Evolutionary conservation across 2,329 filamentous ascomycete species (phyloP).

Genomic region (Aspergillus tubingensis): DNA sequence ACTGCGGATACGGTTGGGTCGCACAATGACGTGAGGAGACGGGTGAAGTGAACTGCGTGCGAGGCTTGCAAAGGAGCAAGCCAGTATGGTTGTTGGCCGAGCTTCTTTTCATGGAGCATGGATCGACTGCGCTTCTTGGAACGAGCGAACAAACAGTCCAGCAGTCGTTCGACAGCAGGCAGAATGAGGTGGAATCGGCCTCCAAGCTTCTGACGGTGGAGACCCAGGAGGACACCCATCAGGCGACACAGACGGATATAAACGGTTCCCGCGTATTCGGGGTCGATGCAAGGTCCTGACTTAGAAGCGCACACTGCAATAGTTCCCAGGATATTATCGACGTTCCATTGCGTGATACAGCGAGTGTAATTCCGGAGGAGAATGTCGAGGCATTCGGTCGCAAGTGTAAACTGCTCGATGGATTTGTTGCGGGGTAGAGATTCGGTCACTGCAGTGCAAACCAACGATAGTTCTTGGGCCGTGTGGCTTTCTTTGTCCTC

Average conservation of each 20-base stretch:
- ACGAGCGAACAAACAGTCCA: slow-evolving; percentile 58
- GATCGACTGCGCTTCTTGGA: slow-evolving; percentile 39
- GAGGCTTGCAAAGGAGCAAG: slow-evolving; percentile 39
- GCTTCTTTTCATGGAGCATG: slow-evolving; percentile 27
- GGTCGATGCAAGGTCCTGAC: slow-evolving; percentile 34
- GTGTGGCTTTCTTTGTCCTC: slow-evolving; percentile 42
- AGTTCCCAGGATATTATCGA: slow-evolving; percentile 45
- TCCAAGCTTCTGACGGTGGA: slow-evolving; percentile 60
- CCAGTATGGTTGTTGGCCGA: slow-evolving; percentile 33
- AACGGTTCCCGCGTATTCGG: slow-evolving; percentile 43
- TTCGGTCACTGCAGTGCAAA: slow-evolving; percentile 38
- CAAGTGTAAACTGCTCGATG: slow-evolving; percentile 44
- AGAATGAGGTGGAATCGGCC: slow-evolving; percentile 63
- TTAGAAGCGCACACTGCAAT: slow-evolving; percentile 41
- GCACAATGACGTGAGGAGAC: slow-evolving; percentile 61
- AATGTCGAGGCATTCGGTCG: slow-evolving; percentile 42
- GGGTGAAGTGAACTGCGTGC: slow-evolving; percentile 54
- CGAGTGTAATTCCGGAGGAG: slow-evolving; percentile 45
- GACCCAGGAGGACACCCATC: slow-evolving; percentile 54
- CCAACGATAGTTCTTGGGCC: slow-evolving; percentile 38
- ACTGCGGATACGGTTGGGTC: slow-evolving; percentile 62
- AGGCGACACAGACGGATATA: slow-evolving; percentile 58
- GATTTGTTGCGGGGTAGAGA: slow-evolving; percentile 33
- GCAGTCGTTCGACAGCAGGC: slow-evolving; percentile 55
- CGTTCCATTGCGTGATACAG: slow-evolving; percentile 48